phyloP scores from a whole-genome alignment of 805 yeast genomes.

The Ogataea siamensis region DNA sequence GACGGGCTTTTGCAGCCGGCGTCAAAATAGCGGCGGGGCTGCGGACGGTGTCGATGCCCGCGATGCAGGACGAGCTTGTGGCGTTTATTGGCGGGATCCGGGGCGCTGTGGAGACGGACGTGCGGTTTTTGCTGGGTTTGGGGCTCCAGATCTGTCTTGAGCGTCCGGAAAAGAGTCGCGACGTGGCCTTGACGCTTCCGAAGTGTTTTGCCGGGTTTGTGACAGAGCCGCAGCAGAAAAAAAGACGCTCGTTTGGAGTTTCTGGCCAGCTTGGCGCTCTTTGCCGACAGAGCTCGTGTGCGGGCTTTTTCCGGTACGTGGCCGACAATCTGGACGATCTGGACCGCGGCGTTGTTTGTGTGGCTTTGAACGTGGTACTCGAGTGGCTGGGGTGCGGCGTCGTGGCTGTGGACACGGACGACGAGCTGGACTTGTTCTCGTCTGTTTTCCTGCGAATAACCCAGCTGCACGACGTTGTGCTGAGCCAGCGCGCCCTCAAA shows the following conservation, averaged over 20 bases:
- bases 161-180: neutral
- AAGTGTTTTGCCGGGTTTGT: constrained; percentile 1
- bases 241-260: neutral
- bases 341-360: constrained; percentile 1
- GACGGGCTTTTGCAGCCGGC: constrained; percentile 2
- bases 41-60: constrained; percentile 6
- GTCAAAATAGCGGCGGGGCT: constrained; percentile 2
- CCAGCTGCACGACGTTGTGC: constrained; percentile 1
- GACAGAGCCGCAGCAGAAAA: neutral
- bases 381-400: constrained; percentile 1
- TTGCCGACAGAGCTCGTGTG: constrained; percentile 1
- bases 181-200: constrained; percentile 1
- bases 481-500: neutral
- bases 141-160: constrained; percentile 5
- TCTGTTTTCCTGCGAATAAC: constrained; percentile 1
- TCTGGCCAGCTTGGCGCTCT: constrained; percentile 3
- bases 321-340: neutral
- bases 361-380: neutral
- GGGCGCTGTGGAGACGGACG: neutral
- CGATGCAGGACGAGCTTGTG: neutral
- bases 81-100: neutral
- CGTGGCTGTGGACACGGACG: neutral
- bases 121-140: constrained; percentile 5
- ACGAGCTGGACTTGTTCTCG: no score
- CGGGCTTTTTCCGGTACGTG: neutral